Evolutionary conservation across 495 filamentous ascomycete species (phyloP), one percentile per base, ranked within the genome.

Genomic region (Pseudotulostoma volvatum): DNA sequence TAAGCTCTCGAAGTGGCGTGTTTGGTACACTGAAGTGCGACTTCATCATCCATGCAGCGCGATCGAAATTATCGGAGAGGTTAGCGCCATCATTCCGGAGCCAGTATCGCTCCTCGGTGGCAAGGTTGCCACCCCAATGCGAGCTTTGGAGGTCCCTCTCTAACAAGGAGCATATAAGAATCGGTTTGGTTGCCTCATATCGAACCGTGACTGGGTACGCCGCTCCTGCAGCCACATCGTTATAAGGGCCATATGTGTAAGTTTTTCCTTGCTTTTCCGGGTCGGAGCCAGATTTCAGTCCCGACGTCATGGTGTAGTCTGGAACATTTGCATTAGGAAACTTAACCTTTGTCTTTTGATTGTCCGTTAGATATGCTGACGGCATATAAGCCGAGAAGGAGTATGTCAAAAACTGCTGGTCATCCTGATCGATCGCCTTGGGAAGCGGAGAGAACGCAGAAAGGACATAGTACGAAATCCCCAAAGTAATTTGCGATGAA

Each of bases 271-370:
- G 77, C 57, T 79, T 82, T 50, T 80, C 69, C 0, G 92, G 88
- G 49, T 84, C 83, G 3, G 63, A 60, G 42, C 77, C 77, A 34
- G 74, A 74, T 39, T 67, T 68, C 35, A 68, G 56, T 14, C 69
- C 72, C 5, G 70, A 64, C 18, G 90, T 68, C 39, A 67, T 74
- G 30, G 84, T 93, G 58, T 81, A 92, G 52, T 94, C 85, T 31
- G 84, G 79, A 31, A 93, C 68, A 47, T 82, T 78, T 42, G 64
- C 60, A 40, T 70, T 75, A 36, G 84, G 77, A 52, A 94, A 75
- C 64, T 93, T 94, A 54, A 97, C 61, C 61, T 94, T 93, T 30
- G 90, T 95, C 72, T 94, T 95, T 54, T 97, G 90, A 56, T 92
- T 93, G 46, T 67, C 56, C 15, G 87, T 93, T 4, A 67, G 53